A percentile compares a stretch with the other conserved stretches of the same genome.
These are phyloP conservation scores for Syzygium aqueum DNA, from an alignment of 345 rosid species.

Conservation along the genomic window DNA sequence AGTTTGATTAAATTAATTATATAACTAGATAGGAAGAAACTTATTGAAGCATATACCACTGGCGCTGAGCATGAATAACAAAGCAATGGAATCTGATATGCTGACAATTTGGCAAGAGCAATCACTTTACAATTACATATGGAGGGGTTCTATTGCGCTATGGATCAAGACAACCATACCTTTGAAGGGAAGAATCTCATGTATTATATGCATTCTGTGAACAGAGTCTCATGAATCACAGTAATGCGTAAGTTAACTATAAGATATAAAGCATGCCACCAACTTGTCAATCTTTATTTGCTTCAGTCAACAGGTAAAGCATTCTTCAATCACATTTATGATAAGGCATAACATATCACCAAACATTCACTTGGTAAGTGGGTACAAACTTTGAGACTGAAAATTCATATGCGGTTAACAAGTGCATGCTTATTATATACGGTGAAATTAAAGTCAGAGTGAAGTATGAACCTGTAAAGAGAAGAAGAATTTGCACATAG, in stretches of 20 bases:
- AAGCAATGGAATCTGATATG: background rate
- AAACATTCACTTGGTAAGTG: background rate
- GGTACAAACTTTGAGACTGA: background rate
- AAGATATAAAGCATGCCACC: background rate
- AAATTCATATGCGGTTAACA: background rate
- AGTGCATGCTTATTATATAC: background rate
- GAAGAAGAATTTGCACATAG: conserved; percentile 61
- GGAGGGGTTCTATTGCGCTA: background rate
- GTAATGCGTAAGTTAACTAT: background rate
- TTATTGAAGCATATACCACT: background rate
- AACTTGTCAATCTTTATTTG: background rate
- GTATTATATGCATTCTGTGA: background rate
- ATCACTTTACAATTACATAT: background rate
- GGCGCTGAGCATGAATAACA: background rate
- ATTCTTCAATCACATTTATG: background rate
- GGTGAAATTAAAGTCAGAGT: background rate
- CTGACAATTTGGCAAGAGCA: background rate
- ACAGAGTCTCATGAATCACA: background rate
- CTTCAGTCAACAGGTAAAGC: background rate
- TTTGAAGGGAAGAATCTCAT: background rate
- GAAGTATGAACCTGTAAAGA: conserved; percentile 50
- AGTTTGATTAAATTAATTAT: background rate
- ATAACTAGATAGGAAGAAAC: background rate
- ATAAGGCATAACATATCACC: background rate
- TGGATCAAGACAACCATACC: background rate